Conservation (phyloP, 192 early-diverging fungal genomes). For the Linnemannia zychae region DNA sequence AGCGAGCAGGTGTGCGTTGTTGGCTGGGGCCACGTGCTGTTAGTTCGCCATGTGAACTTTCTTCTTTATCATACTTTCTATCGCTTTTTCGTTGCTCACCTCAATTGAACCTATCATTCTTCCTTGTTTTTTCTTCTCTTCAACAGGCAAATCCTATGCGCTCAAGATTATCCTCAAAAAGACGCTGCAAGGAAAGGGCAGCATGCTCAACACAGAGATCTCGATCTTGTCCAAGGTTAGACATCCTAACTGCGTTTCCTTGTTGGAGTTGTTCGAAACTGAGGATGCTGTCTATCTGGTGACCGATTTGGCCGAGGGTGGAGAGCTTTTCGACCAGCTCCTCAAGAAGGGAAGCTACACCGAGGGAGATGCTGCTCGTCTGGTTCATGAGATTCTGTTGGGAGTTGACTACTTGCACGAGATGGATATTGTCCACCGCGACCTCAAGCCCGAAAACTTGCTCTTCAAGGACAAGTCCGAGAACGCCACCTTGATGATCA, state of each 20-base stretch:
- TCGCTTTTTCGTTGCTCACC: neutral
- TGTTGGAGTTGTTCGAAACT: conserved; percentile 76
- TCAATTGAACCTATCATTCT: conserved; percentile 2
- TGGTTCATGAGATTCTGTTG: conserved; percentile 78
- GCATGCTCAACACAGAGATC: conserved; percentile 73
- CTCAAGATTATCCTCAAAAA: conserved; percentile 82
- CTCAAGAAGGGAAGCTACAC: conserved; percentile 76
- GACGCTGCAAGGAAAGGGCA: conserved; percentile 61
- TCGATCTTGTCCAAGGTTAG: conserved; percentile 84
- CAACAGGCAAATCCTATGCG: conserved; percentile 64
- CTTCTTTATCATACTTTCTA: neutral
- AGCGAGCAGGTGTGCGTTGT: neutral
- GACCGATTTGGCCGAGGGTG: conserved; percentile 79
- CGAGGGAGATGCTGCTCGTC: conserved; percentile 78
- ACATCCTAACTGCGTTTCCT: conserved; percentile 86
- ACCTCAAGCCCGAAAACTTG: conserved; percentile 86
- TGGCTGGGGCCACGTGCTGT: neutral
- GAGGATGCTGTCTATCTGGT: conserved; percentile 76
- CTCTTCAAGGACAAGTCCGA: conserved; percentile 62
- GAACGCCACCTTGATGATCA: conserved; percentile 70
- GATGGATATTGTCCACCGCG: conserved; percentile 87
- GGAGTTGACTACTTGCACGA: conserved; percentile 88
- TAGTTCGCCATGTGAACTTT: neutral
- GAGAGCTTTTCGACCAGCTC: conserved; percentile 87
- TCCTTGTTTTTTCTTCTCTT: neutral